Base-by-base conservation (phyloP, 164 flowering plant genomes). In the Cinnamomum chago region DNA sequence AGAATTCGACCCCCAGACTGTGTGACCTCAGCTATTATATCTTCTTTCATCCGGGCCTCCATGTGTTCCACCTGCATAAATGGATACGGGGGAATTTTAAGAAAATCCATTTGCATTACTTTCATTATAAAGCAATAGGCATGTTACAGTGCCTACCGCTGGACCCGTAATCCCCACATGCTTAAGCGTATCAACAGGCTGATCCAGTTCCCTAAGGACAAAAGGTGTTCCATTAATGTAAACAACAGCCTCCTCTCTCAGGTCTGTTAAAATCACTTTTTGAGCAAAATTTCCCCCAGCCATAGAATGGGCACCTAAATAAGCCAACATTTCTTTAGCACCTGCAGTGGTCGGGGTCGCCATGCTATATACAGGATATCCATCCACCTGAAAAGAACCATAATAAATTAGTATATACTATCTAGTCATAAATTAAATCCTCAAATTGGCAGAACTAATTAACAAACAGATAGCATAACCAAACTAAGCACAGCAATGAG, bases 231-330 rank as follows among this genome's bases (percentile, higher is more conserved):
- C 95, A 79, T 90, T 88, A 66, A 94, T 92, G 82, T 92, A 94
- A 68, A 94, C 97, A 82, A 92, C 94, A 67, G 97, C 97, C 79
- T 94, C 98, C 86, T 94, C 98, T 84, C 98, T 86, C 70, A 94
- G 76, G 82, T 94, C 98, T 58, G 94, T 91, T 71, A 92, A 25
- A 67, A 90, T 80, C 51, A 89, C 97, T 85, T 87, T 92, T 73
- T 77, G 79, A 64, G 77, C 24, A 74, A 47, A 60, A 52, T 71
- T 79, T 73, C 76, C 84, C 73, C 83, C 85, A 33, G 72, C 80
- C 51, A 65, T 76, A 68, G 90, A 79, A 81, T 84, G 82, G 76
- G 91, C 88, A 77, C 85, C 88, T 78, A 94, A 82, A 85, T 83
- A 89, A 30, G 88, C 78, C 50, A 94, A 75, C 94, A 92, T 92